Base-by-base conservation (phyloP, 306 rosid genomes). In the Comarum palustre region DNA sequence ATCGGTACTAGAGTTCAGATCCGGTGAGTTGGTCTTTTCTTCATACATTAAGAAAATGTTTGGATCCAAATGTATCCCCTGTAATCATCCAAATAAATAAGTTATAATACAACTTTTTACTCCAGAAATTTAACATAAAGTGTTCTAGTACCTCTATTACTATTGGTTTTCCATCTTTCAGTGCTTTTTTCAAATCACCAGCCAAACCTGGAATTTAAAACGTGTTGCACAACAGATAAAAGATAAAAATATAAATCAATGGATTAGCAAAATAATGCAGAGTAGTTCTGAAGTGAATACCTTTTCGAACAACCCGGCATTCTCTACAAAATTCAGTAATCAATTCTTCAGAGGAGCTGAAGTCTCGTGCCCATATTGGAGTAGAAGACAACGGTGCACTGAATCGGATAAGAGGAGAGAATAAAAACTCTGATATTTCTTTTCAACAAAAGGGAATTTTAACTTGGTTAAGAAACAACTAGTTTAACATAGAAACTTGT, bases 131-230 rank as follows among this genome's bases (percentile, higher is more conserved):
- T 2, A 34, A 39, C 16, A 46, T 27, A 27, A 67, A 62, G 54
- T 68, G 60, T 48, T 72, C 38, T 24, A 75, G 50, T 75, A 94
- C 99, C 93, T 94, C 96, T 63, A 94, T 94, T 78, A 94, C 91
- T 66, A 94, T 88, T 25, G 99, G 99, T 73, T 91, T 91, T 78
- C 99, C 99, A 88, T 94, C 99, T 83, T 91, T 94, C 90, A 94
- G 85, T 55, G 99, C 99, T 80, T 94, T 94, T 86, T 91, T 91
- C 85, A 91, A 79, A 82, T 94, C 97, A 77, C 97, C 95, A n/a
- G 95, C 95, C 91, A 94, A 87, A 60, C 99, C 97, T 94, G 79
- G 11, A 46, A 80, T 78, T 6, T 32, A 14, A 61, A 17, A 34
- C 42, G 69, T 55, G 77, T 54, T 45, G 73, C 48, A 32, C 39